These are phyloP conservation scores for Malus orientalis DNA, from an alignment of 306 rosid genomes.

Conservation along the genomic window DNA sequence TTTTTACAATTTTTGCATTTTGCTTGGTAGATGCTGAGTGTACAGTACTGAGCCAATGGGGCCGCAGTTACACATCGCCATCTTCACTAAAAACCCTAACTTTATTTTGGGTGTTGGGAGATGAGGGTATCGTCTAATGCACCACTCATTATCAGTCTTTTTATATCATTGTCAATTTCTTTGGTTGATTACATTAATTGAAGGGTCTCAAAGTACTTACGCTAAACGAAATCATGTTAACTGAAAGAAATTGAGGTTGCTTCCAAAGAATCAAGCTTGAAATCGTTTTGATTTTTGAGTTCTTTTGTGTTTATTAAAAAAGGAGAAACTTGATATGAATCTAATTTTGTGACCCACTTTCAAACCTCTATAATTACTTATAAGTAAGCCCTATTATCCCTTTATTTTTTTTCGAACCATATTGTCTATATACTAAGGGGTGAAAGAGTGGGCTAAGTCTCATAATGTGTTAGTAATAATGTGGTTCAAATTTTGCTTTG, in stretches of 20 bases:
- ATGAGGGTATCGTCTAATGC: background rate
- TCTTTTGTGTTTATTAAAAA: no score
- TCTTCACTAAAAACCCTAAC: constrained; percentile 47
- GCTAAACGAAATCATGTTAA: no score
- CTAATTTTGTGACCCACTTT: no score
- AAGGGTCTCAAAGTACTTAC: background rate
- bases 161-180: background rate
- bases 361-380: no score
- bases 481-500: no score
- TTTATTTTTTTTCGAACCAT: no score
- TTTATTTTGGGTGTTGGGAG: background rate
- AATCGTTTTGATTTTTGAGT: no score
- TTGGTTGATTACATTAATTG: background rate
- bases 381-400: no score
- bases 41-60: constrained; percentile 29
- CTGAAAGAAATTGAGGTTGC: background rate
- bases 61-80: constrained; percentile 28
- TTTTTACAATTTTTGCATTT: constrained; percentile 21
- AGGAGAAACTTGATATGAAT: no score
- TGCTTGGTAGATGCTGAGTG: constrained; percentile 52
- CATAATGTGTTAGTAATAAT: no score
- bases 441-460: no score
- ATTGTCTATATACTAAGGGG: no score
- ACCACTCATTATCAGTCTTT: background rate
- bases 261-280: background rate